phyloP scores from a whole-genome alignment of 2,329 filamentous ascomycete species.

The Diaporthe capsici region DNA sequence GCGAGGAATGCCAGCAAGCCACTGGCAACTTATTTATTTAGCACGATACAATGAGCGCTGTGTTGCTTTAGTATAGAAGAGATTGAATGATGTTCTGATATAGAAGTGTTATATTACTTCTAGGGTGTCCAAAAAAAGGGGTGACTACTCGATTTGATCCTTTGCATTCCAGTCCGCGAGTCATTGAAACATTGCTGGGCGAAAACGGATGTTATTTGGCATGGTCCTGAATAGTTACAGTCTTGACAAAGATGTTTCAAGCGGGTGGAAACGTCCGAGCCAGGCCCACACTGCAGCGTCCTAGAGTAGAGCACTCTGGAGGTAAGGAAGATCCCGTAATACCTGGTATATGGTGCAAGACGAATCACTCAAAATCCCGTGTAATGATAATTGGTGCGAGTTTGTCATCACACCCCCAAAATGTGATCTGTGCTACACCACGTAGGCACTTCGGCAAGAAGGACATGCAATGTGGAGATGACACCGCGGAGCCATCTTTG shows the following conservation, averaged over 20 bases:
- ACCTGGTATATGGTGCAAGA: neutral
- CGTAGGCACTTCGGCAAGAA: neutral
- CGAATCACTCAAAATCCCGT: neutral
- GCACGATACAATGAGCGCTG: neutral
- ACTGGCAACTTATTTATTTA: neutral
- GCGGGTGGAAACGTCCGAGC: neutral
- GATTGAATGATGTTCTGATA: neutral
- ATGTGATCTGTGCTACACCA: neutral
- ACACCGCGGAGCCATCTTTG: no score
- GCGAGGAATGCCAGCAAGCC: neutral
- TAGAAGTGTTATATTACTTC: neutral
- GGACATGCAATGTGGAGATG: neutral
- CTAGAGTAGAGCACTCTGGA: neutral
- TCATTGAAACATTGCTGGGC: neutral
- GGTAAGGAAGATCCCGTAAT: neutral
- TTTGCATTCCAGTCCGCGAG: neutral
- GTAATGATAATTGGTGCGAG: neutral
- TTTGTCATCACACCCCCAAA: neutral
- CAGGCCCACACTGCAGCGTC: neutral
- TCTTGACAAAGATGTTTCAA: slow-evolving; percentile 5
- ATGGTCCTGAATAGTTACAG: neutral
- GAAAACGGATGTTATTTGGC: neutral
- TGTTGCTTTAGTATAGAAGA: neutral
- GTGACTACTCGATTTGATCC: neutral
- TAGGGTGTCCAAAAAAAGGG: neutral